Conservation (phyloP, 441 rosid species). For the Erodium texanum region DNA sequence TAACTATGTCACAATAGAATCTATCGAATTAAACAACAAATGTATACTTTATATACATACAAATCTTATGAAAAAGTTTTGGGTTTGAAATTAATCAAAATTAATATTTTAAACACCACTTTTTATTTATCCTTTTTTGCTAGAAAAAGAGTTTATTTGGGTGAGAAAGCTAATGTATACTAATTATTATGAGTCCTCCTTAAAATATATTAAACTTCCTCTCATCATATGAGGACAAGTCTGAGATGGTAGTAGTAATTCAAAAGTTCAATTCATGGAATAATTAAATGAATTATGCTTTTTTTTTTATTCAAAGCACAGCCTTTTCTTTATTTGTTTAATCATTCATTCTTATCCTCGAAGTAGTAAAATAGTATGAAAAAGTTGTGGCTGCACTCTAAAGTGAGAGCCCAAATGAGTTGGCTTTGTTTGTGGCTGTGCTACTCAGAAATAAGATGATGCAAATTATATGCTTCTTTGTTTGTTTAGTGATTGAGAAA, state of each 20-base stretch:
- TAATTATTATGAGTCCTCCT: background rate
- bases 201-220: too few relatives aligned
- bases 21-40: too few relatives aligned
- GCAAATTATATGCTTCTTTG: background rate
- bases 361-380: background rate
- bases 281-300: background rate
- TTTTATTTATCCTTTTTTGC: too few relatives aligned
- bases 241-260: background rate
- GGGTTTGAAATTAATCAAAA: background rate
- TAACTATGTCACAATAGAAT: too few relatives aligned
- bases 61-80: too few relatives aligned
- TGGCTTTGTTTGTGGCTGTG: background rate
- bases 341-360: background rate
- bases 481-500: background rate
- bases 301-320: background rate
- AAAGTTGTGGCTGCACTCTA: background rate
- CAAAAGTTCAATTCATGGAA: background rate
- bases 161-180: background rate
- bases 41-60: too few relatives aligned
- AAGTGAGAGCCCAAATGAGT: conserved; percentile 2
- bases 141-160: too few relatives aligned
- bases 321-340: background rate
- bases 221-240: too few relatives aligned
- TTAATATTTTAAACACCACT: too few relatives aligned
- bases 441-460: background rate